Base-by-base conservation (phyloP, 768 basidiomycete genomes). In the Pleurotus citrinopileatus region DNA sequence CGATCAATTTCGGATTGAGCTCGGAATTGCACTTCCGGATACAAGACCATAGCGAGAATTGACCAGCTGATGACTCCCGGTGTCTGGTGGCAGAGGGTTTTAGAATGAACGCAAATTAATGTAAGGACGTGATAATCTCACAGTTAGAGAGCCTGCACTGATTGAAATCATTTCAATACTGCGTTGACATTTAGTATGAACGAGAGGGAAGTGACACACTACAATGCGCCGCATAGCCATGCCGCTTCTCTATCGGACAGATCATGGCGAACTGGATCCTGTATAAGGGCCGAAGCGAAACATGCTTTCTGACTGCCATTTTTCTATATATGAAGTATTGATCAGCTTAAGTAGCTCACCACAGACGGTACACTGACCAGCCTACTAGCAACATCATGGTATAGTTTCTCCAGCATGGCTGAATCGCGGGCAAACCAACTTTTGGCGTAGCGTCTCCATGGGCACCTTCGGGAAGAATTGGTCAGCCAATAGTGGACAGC, bases 371-470 rank as follows among this genome's bases (percentile, higher is more conserved):
- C n/a, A n/a, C n/a, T n/a, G 27, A 13, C 32, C 38, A 58, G 26
- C 8, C 60, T 51, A 28, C 43, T 32, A 28, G 37, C 25, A 9
- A 57, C 60, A 22, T 58, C 59, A 2, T 25, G 27, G 38, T 55
- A 65, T 6, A 70, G 54, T 1, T 47, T 34, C 27, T 52, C 53
- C 45, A 70, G 70, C 55, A 64, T 57, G 4, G 42, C 34, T 1
- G 61, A 56, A 42, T 69, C 66, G 29, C 56, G 43, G 26, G 42
- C 38, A 51, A 47, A 63, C 57, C 57, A 64, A 20, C 55, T 55
- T 29, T 60, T 51, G 3, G 61, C 68, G 3, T 65, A 55, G 15
- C 56, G 48, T 47, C 67, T 71, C 69, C 69, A 51, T 2, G 29
- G 48, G n/a, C 27, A 47, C 45, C 45, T 47, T 9, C 32, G 32